Conservation (phyloP, 208 protist species). For the Trypanosoma brucei region DNA sequence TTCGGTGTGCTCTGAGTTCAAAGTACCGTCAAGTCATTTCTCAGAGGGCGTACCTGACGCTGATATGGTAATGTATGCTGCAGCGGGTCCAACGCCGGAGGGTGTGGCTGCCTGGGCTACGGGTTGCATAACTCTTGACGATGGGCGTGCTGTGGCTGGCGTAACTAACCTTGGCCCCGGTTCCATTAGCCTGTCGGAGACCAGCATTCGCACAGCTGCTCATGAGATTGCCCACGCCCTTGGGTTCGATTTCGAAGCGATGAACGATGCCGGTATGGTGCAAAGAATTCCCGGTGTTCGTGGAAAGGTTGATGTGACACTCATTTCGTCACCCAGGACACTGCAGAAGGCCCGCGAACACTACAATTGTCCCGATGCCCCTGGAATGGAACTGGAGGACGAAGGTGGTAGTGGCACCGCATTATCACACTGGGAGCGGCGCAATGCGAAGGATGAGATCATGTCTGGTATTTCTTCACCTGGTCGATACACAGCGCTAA, state of each 20-base stretch:
- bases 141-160: conserved; percentile 30
- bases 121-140: conserved; percentile 1
- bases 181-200: conserved; percentile 16
- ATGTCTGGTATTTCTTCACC: conserved; percentile 1
- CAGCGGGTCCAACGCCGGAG: conserved; percentile 22
- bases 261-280: conserved; percentile 11
- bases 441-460: conserved; percentile 9
- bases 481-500: conserved; percentile 57
- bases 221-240: conserved; percentile 87
- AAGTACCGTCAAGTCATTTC: conserved; percentile 33
- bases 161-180: conserved; percentile 46
- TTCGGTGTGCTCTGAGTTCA: conserved; percentile 31
- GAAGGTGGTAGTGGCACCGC: conserved; percentile 35
- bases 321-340: conserved; percentile 34
- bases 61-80: conserved; percentile 72
- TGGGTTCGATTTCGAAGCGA: conserved; percentile 27
- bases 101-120: conserved; percentile 17
- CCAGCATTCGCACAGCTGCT: conserved; percentile 25
- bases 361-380: conserved; percentile 54
- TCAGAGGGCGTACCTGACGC: conserved; percentile 30
- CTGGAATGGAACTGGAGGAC: conserved; percentile 74
- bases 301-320: conserved; percentile 24
- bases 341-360: conserved; percentile 32
- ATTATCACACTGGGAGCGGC: conserved; percentile 11
- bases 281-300: conserved; percentile 19